Conservation (phyloP, 495 filamentous ascomycete genomes). For the Polyplosphaeria fusca region DNA sequence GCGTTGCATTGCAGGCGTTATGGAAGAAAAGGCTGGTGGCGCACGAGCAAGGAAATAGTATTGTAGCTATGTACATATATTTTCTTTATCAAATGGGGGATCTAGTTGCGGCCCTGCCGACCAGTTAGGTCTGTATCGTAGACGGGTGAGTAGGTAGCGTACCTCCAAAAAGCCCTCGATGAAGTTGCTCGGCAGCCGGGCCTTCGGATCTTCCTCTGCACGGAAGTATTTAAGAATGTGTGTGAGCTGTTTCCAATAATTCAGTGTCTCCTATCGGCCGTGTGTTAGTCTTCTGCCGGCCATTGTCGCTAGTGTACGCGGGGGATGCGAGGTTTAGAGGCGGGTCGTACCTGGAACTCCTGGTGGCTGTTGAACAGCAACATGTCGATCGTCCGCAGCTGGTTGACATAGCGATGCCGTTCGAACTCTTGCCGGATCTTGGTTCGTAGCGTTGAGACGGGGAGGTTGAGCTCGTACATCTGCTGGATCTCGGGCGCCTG, state of each 20-base stretch:
- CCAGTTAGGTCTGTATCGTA: constrained; percentile 3
- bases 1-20: constrained; percentile 33
- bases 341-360: constrained; percentile 73
- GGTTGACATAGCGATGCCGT: constrained; percentile 86
- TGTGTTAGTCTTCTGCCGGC: no score
- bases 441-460: constrained; percentile 82
- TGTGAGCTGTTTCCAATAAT: constrained; percentile 97
- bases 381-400: constrained; percentile 82
- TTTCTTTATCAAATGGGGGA: constrained; percentile 1
- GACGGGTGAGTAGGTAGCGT: constrained; percentile 16
- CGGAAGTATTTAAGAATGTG: constrained; percentile 98
- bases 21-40: constrained; percentile 5
- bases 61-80: constrained; percentile 32
- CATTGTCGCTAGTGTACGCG: not conserved
- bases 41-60: constrained; percentile 31
- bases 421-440: constrained; percentile 98
- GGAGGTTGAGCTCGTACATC: constrained; percentile 90
- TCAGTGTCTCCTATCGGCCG: constrained; percentile 89
- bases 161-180: constrained; percentile 92
- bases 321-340: no score
- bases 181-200: constrained; percentile 78
- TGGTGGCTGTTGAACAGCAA: constrained; percentile 80
- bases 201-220: constrained; percentile 76
- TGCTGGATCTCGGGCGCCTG: constrained; percentile 94
- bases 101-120: constrained; percentile 29